phyloP scores from a whole-genome alignment of 2,329 filamentous ascomycete species.

The Fusarium solani-melongenae region DNA sequence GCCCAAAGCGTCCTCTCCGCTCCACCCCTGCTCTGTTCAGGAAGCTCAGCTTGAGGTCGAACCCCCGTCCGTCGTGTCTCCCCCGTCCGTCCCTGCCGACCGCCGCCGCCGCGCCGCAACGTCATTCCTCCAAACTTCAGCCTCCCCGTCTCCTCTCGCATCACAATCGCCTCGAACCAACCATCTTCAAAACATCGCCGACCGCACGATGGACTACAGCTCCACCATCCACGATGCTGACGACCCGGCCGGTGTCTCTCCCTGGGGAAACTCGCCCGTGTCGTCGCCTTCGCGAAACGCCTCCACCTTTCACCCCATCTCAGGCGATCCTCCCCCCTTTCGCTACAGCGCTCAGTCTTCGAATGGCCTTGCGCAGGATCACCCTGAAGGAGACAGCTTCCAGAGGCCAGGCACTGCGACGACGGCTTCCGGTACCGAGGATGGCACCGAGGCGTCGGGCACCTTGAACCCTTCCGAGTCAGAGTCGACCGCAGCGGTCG shows the following conservation, averaged over 20 bases:
- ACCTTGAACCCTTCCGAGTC: constrained; percentile 34
- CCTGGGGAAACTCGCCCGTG: constrained; percentile 66
- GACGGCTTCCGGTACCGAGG: constrained; percentile 57
- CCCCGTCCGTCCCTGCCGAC: constrained; percentile 36
- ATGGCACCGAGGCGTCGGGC: constrained; percentile 50
- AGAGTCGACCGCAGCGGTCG: constrained; percentile 31
- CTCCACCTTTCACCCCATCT: constrained; percentile 55
- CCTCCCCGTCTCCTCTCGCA: constrained; percentile 12
- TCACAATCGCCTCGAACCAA: constrained; percentile 19
- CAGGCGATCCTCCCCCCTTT: constrained; percentile 57
- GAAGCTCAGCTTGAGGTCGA: background rate
- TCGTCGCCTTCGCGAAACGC: constrained; percentile 61
- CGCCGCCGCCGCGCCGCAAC: constrained; percentile 35
- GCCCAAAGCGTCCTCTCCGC: constrained; percentile 16
- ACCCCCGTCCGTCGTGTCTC: constrained; percentile 1
- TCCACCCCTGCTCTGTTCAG: constrained; percentile 13
- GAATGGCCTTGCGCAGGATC: constrained; percentile 55
- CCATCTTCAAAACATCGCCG: constrained; percentile 13
- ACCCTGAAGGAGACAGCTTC: constrained; percentile 53
- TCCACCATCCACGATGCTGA: constrained; percentile 66
- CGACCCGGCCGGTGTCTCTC: constrained; percentile 62
- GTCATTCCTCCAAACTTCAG: constrained; percentile 30
- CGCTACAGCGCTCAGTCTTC: constrained; percentile 56
- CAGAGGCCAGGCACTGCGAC: constrained; percentile 60
- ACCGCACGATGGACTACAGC: constrained; percentile 66